A percentile compares a stretch with the other conserved stretches of the same genome.
Conservation (phyloP, 495 filamentous ascomycete species). For the Aspergillus sclerotiicarbonarius region DNA sequence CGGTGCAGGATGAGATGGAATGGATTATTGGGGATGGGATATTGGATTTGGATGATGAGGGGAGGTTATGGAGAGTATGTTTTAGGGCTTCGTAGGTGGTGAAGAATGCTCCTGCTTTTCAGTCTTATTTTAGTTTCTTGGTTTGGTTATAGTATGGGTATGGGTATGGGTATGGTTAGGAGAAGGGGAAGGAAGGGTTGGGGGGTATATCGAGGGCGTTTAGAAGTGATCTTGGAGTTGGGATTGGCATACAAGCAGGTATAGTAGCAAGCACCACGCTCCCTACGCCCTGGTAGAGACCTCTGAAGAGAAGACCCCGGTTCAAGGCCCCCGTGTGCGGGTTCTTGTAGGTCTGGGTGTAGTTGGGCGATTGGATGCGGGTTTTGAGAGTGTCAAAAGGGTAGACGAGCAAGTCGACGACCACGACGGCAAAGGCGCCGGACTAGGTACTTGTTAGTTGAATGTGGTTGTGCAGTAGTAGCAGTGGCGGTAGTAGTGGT, state of each 20-base stretch:
- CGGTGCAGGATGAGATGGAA: constrained; percentile 66
- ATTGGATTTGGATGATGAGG: constrained; percentile 30
- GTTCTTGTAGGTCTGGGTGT: constrained; percentile 59
- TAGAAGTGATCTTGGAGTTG: not conserved
- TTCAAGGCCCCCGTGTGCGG: constrained; percentile 51
- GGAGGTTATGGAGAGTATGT: constrained; percentile 43
- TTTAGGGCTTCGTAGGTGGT: constrained; percentile 81
- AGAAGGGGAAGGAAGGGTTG: not conserved
- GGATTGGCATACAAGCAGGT: constrained; percentile 63
- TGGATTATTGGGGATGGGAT: constrained; percentile 63
- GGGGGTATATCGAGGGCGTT: not conserved
- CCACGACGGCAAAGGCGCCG: constrained; percentile 77
- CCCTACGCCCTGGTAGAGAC: constrained; percentile 85
- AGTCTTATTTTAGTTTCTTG: not conserved
- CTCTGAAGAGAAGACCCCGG: constrained; percentile 59
- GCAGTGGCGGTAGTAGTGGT: constrained; percentile 7
- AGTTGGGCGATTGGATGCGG: constrained; percentile 74
- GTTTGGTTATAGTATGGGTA: not conserved
- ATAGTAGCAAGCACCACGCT: constrained; percentile 86
- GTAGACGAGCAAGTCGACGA: constrained; percentile 77
- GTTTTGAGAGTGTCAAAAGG: constrained; percentile 86
- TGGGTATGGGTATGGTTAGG: no score
- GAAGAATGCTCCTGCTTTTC: constrained; percentile 80
- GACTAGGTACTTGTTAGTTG: constrained; percentile 48
- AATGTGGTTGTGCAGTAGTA: no score